Conservation (phyloP, 2,329 filamentous ascomycete species). For the Kalmusia sp. region DNA sequence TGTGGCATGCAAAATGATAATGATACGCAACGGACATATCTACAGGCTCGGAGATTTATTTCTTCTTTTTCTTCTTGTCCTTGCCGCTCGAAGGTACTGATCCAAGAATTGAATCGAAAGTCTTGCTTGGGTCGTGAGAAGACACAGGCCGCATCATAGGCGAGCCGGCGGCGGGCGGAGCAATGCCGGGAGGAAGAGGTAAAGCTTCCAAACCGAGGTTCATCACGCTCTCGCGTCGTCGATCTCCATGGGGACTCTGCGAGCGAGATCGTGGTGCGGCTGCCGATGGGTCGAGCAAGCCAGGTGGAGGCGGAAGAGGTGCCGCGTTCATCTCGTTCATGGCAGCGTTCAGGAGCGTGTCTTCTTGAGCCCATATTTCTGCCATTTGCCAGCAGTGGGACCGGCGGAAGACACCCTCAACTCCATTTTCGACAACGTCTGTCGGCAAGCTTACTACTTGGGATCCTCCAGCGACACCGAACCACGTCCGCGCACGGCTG, state of each 20-base stretch:
- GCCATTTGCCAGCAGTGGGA: slow-evolving; percentile 74
- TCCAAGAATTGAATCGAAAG: slow-evolving; percentile 58
- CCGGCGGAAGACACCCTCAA: slow-evolving; percentile 72
- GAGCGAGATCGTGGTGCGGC: slow-evolving; percentile 28
- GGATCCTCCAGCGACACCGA: slow-evolving; percentile 72
- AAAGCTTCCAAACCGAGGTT: slow-evolving; percentile 56
- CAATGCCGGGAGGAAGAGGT: slow-evolving; percentile 53
- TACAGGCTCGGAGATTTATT: slow-evolving; percentile 17
- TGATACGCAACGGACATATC: not conserved
- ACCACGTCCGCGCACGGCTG: slow-evolving; percentile 69
- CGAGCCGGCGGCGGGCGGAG: slow-evolving; percentile 41
- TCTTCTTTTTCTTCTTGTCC: slow-evolving; percentile 35
- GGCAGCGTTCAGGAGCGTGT: slow-evolving; percentile 40
- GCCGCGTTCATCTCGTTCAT: slow-evolving; percentile 42
- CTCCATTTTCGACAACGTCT: slow-evolving; percentile 70
- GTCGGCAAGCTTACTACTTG: slow-evolving; percentile 68
- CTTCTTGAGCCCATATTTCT: slow-evolving; percentile 63
- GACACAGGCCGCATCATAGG: slow-evolving; percentile 34
- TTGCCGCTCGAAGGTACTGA: slow-evolving; percentile 20
- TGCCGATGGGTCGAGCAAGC: slow-evolving; percentile 30
- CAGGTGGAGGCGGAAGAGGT: slow-evolving; percentile 41
- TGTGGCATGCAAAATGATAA: not conserved
- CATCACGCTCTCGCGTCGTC: slow-evolving; percentile 53
- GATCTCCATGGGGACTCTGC: slow-evolving; percentile 28
- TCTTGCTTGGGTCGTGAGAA: slow-evolving; percentile 51